These are phyloP conservation scores for Licmophora abbreviata DNA, from an alignment of 108 stramenopile genomes.

Conservation along the genomic window DNA sequence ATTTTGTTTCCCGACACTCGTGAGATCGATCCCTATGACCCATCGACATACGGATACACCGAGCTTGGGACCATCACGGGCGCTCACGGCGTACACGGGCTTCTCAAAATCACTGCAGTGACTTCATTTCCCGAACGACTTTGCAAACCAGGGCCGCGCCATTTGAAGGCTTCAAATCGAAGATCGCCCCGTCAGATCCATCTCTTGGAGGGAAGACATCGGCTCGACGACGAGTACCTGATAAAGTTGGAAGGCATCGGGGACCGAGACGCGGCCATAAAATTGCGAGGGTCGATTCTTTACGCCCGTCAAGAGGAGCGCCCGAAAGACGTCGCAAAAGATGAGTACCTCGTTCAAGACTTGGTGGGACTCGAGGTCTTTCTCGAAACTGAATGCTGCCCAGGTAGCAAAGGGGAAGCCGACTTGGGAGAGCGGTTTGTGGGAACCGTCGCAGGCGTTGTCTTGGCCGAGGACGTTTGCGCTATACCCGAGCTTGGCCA, in stretches of 20 bases:
- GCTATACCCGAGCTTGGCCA: slow-evolving; percentile 70
- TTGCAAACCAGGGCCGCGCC: slow-evolving; percentile 46
- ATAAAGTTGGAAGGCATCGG: slow-evolving; percentile 45
- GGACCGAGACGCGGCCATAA: slow-evolving; percentile 46
- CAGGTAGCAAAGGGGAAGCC: not conserved
- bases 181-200: slow-evolving; percentile 64
- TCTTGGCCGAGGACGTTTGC: slow-evolving; percentile 77
- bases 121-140: slow-evolving; percentile 66
- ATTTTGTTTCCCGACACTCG: slow-evolving; percentile 60
- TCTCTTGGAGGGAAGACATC: slow-evolving; percentile 40
- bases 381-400: slow-evolving; percentile 13
- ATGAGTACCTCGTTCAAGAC: slow-evolving; percentile 65
- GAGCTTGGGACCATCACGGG: slow-evolving; percentile 71
- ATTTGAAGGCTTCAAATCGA: slow-evolving; percentile 60
- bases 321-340: slow-evolving; percentile 31
- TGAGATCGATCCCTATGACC: slow-evolving; percentile 80
- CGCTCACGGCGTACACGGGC: slow-evolving; percentile 78
- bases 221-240: slow-evolving; percentile 46
- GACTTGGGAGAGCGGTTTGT: slow-evolving; percentile 42
- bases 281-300: slow-evolving; percentile 51
- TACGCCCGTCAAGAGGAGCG: slow-evolving; percentile 54
- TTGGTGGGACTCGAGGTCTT: slow-evolving; percentile 69
- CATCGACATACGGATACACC: slow-evolving; percentile 74
- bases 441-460: slow-evolving; percentile 55
- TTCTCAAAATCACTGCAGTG: slow-evolving; percentile 44